Evolutionary conservation across 805 yeast genomes (phyloP).

Genomic region (Deakozyma indianensis): DNA sequence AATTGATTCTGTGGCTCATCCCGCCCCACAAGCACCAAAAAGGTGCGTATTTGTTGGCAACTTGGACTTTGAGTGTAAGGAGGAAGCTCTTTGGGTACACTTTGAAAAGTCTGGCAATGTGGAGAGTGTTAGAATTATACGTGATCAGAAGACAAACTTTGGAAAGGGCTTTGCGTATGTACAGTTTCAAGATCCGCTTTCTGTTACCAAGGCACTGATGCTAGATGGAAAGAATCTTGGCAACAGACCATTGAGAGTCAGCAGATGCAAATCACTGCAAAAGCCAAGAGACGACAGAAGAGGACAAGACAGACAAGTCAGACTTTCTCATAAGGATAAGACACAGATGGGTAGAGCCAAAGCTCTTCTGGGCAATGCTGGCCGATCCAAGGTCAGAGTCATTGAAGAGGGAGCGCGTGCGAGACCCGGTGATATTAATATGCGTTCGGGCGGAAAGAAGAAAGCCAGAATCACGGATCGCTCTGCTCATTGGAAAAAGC

Average conservation of each 20-base stretch:
- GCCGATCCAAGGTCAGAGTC: slow-evolving; percentile 43
- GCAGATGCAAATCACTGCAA: slow-evolving; percentile 41
- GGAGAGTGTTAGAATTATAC: slow-evolving; percentile 76
- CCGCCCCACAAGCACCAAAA: slow-evolving; percentile 70
- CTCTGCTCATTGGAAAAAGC: neutral
- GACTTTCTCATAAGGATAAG: slow-evolving; percentile 50
- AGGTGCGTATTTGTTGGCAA: slow-evolving; percentile 87
- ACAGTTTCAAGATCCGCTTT: slow-evolving; percentile 54
- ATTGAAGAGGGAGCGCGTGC: slow-evolving; percentile 71
- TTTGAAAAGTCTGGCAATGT: slow-evolving; percentile 57
- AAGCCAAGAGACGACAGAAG: slow-evolving; percentile 12
- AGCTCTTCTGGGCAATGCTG: slow-evolving; percentile 64
- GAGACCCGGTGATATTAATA: slow-evolving; percentile 43
- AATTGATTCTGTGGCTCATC: slow-evolving; percentile 89
- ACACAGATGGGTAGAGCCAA: slow-evolving; percentile 72
- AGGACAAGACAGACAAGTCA: slow-evolving; percentile 17
- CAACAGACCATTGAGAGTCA: slow-evolving; percentile 56
- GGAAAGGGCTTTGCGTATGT: slow-evolving; percentile 98
- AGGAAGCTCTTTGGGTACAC: slow-evolving; percentile 76
- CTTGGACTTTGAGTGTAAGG: slow-evolving; percentile 82
- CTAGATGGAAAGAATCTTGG: slow-evolving; percentile 52
- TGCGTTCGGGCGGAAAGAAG: slow-evolving; percentile 25
- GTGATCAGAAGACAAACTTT: slow-evolving; percentile 85
- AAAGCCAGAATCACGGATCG: slow-evolving; percentile 6
- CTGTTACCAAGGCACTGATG: slow-evolving; percentile 70